These are phyloP conservation scores for Wickerhamia fluorescens DNA, from an alignment of 805 yeast species.

Conservation along the genomic window DNA sequence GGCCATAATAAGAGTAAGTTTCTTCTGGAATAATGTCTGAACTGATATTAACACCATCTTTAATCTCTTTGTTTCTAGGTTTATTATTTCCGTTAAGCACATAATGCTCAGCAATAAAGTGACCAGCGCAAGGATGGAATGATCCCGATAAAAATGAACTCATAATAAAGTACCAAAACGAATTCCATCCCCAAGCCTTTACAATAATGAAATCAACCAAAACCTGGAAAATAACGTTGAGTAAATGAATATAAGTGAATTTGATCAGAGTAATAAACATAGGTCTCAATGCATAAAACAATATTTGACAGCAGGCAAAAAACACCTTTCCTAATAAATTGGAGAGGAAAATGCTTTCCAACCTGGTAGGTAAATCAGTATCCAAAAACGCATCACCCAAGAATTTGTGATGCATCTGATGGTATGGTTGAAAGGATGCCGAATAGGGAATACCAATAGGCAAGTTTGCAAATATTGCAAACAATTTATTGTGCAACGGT, in stretches of 20 bases:
- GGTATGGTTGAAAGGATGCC: constrained; percentile 86
- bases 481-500: constrained; percentile 71
- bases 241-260: constrained; percentile 66
- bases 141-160: constrained; percentile 87
- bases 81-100: constrained; percentile 52
- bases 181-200: constrained; percentile 52
- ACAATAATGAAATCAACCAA: constrained; percentile 53
- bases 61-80: constrained; percentile 22
- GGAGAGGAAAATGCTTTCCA: constrained; percentile 69
- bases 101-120: constrained; percentile 92
- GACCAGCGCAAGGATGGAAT: constrained; percentile 91
- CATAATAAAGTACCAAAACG: constrained; percentile 60
- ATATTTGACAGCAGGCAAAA: constrained; percentile 82
- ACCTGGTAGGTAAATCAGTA: constrained; percentile 78
- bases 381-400: constrained; percentile 79
- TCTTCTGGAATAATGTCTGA: constrained; percentile 50
- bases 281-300: constrained; percentile 86
- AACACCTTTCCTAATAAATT: constrained; percentile 82
- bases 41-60: constrained; percentile 17
- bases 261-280: constrained; percentile 74
- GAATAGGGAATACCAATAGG: constrained; percentile 90
- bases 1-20: constrained; percentile 85
- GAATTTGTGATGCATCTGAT: constrained; percentile 85
- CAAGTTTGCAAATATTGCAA: constrained; percentile 67
- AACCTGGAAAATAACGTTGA: constrained; percentile 59